Evolutionary conservation across 1,139 yeast species (phyloP).

Genomic region (Nakaseomyces bracarensis): DNA sequence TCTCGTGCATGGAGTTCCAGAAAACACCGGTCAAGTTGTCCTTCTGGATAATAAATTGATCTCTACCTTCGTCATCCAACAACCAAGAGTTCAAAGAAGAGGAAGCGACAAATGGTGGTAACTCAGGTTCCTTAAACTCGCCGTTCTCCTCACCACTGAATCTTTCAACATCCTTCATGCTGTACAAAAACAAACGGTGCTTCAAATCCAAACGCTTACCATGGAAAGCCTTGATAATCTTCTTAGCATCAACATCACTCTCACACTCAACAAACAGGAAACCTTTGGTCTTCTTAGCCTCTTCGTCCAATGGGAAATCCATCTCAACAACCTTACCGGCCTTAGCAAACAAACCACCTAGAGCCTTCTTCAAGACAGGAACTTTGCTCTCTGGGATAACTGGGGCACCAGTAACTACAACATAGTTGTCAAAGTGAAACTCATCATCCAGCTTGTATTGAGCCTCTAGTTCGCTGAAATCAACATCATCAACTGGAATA

Average conservation of each 20-base stretch:
- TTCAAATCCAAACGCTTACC: slow-evolving; percentile 89
- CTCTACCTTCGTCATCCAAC: slow-evolving; percentile 82
- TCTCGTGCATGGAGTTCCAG: slow-evolving; percentile 76
- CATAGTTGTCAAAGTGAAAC: slow-evolving; percentile 64
- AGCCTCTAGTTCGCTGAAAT: slow-evolving; percentile 80
- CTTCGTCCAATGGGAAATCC: slow-evolving; percentile 66
- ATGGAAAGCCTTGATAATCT: slow-evolving; percentile 72
- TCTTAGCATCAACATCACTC: slow-evolving; percentile 57
- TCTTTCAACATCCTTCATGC: slow-evolving; percentile 75
- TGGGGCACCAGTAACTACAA: slow-evolving; percentile 94
- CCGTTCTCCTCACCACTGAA: slow-evolving; percentile 41
- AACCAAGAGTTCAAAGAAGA: slow-evolving; percentile 89
- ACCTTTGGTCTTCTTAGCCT: slow-evolving; percentile 75
- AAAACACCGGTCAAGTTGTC: slow-evolving; percentile 75
- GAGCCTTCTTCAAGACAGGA: slow-evolving; percentile 74
- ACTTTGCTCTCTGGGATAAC: slow-evolving; percentile 86
- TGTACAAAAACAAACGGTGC: slow-evolving; percentile 82
- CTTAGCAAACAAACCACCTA: slow-evolving; percentile 66
- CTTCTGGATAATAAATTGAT: slow-evolving; percentile 75
- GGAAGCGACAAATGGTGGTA: slow-evolving; percentile 62
- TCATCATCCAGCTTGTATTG: slow-evolving; percentile 57
- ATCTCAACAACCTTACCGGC: slow-evolving; percentile 48
- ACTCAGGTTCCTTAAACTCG: slow-evolving; percentile 60
- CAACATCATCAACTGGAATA: slow-evolving; percentile 58
- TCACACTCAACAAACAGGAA: slow-evolving; percentile 80